A percentile compares a stretch with the other conserved stretches of the same genome.
These are phyloP conservation scores for Nakazawaea sp. DNA, from an alignment of 805 yeast genomes.

Conservation along the genomic window DNA sequence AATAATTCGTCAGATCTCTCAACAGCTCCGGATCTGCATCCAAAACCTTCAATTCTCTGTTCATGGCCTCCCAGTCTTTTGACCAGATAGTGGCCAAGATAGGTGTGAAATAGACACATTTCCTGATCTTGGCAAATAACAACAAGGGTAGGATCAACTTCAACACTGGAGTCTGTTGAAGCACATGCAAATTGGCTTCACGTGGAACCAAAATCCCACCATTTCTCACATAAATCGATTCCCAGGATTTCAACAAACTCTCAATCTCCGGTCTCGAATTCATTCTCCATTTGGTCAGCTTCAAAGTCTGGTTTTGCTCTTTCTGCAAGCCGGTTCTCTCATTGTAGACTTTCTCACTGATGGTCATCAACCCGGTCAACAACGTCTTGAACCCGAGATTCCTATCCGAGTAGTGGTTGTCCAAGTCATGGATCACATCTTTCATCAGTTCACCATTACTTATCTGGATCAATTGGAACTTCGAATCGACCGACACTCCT, in stretches of 20 bases:
- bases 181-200: constrained; percentile 39
- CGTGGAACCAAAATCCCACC: constrained; percentile 57
- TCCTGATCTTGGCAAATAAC: constrained; percentile 59
- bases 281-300: constrained; percentile 60
- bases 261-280: constrained; percentile 53
- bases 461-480: constrained; percentile 46
- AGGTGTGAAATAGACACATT: constrained; percentile 56
- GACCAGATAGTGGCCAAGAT: constrained; percentile 53
- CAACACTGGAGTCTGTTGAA: constrained; percentile 47
- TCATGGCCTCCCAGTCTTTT: constrained; percentile 68
- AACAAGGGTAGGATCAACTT: constrained; percentile 63
- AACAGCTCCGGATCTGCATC: constrained; percentile 54
- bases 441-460: constrained; percentile 48
- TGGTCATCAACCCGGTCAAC: constrained; percentile 51
- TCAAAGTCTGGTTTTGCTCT: constrained; percentile 32
- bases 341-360: constrained; percentile 59
- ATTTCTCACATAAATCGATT: constrained; percentile 48
- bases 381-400: constrained; percentile 41
- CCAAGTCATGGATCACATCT: constrained; percentile 39
- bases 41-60: constrained; percentile 35
- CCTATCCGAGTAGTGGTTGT: constrained; percentile 31
- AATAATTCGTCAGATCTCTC: constrained; percentile 53
- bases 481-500: constrained; percentile 40
- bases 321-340: constrained; percentile 34
- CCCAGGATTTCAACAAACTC: constrained; percentile 60